Evolutionary conservation across 2,329 filamentous ascomycete genomes (phyloP), one percentile per base, ranked within the genome.

Genomic region (Tolypocladium amazonense): DNA sequence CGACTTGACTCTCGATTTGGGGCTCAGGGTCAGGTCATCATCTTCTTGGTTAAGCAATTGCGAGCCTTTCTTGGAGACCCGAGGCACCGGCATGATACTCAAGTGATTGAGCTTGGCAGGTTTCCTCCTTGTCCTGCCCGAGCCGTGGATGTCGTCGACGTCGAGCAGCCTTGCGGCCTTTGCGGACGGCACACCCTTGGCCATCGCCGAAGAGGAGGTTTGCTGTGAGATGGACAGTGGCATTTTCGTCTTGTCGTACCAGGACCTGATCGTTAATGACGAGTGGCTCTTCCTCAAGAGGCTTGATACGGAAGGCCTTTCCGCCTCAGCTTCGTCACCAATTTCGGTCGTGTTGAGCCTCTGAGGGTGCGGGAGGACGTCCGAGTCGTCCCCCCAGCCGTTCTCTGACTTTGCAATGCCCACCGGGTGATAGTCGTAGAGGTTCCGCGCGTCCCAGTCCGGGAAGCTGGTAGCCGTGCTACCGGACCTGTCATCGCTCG

Each of bases 161-260:
- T 81, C 78, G 27, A 83, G 71, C 55, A 81, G 66, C 47, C 72
- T 71, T 58, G 74, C 75, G 0, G 77, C 73, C 64, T 83, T 83
- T 53, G 73, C 66, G 14, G 50, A 37, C 0, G 81, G 80, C 6
- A 79, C 67, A 4, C 80, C 81, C 64, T 81, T 83, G 27, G 81
- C 80, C 77, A 85, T 84, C 61, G 81, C 79, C 1, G 81, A 83
- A 52, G 76, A 79, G 0, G 81, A 83, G 0, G 82, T 84, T 67
- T 85, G 82, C 65, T 84, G 82, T 1, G 81, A 83, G 61, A 83
- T 78, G n/a, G 79, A 75, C 6, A 84, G 73, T 14, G 81, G 81
- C 56, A 81, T 75, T 65, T 81, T 82, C 6, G 78, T 69, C 66
- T 81, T 80, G 70, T 85, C 81, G 68, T 85, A 85, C 69, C 79